phyloP scores from a whole-genome alignment of 2,329 filamentous ascomycete genomes.

The Pseudogymnoascus verrucosus region DNA sequence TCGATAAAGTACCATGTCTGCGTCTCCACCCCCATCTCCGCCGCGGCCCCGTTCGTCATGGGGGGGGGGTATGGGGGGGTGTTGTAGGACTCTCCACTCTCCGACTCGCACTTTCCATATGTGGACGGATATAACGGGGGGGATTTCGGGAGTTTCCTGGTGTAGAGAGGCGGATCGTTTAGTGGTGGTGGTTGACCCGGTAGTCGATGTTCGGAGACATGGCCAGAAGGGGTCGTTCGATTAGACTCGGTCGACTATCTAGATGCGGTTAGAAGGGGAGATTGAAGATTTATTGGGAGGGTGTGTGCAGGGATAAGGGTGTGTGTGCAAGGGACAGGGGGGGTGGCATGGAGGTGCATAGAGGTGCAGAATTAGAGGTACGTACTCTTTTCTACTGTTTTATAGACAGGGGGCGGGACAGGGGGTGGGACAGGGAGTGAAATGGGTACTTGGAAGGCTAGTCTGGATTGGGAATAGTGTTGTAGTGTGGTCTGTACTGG shows the following conservation, averaged over 20 bases:
- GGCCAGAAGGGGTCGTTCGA: background rate
- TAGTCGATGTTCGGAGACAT: background rate
- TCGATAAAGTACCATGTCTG: background rate
- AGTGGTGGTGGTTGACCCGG: no score
- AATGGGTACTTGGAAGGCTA: no score
- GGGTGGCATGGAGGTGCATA: no score
- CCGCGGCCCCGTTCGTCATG: background rate
- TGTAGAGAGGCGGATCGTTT: background rate
- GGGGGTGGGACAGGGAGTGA: no score
- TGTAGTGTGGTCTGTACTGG: background rate
- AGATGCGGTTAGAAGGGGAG: background rate
- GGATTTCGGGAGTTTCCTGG: no score
- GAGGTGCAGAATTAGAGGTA: background rate
- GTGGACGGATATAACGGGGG: background rate
- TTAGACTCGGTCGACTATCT: background rate
- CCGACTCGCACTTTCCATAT: background rate
- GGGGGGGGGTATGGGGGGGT: background rate
- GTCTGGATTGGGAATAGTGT: background rate
- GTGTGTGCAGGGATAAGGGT: background rate
- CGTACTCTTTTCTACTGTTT: background rate
- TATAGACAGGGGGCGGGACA: no score
- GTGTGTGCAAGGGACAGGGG: no score
- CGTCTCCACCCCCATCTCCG: background rate
- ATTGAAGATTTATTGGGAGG: background rate
- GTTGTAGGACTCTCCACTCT: no score